Base-by-base conservation (phyloP, 2,329 filamentous ascomycete species). In the Epichloe coenophiala region DNA sequence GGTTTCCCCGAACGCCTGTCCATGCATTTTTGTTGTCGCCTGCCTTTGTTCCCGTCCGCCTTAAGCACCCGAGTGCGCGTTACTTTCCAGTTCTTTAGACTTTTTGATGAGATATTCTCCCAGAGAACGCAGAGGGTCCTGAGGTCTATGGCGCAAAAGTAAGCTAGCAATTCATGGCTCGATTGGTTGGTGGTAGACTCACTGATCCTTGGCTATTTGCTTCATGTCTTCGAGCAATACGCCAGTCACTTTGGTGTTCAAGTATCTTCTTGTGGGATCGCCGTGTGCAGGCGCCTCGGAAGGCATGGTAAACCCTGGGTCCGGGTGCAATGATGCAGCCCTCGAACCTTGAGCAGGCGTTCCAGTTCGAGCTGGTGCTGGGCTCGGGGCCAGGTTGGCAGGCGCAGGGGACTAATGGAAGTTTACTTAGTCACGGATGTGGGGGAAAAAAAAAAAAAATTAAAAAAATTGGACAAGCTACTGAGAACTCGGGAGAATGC, bases 201-300 rank as follows among this genome's bases (percentile, higher is more conserved):
- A 88, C 84, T 84, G 78, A 41, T 88, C 81, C 57, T 78, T 81
- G 4, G 82, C 83, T 53, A 89, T 63, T 50, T 75, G 66, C 68
- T 88, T 88, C 82, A 89, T 85, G 23, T 84, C 85, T 59, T 88
- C 84, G 39, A 88, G 68, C 52, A 89, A 60, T 27, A 77, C 75
- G 1, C 78, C 78, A 0, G 83, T 85, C 40, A 89, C 76, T 58
- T 81, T 86, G 46, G 75, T 73, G 60, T 88, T 88, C 57, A 89
- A 66, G 63, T 88, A 89, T 59, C 79, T 76, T 43, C 85, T 76
- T 5, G 80, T 80, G 1, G 82, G 80, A 21, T 84, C 84, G 45
- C 84, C 84, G 59, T 87, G 81, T 1, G 75, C 66, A 1, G 77
- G 73, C 13, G 80, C 75, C 60, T 83, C 76, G 12, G 74, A 66